Evolutionary conservation across 2,329 filamentous ascomycete species (phyloP).

Genomic region (Sarocladium strictum): DNA sequence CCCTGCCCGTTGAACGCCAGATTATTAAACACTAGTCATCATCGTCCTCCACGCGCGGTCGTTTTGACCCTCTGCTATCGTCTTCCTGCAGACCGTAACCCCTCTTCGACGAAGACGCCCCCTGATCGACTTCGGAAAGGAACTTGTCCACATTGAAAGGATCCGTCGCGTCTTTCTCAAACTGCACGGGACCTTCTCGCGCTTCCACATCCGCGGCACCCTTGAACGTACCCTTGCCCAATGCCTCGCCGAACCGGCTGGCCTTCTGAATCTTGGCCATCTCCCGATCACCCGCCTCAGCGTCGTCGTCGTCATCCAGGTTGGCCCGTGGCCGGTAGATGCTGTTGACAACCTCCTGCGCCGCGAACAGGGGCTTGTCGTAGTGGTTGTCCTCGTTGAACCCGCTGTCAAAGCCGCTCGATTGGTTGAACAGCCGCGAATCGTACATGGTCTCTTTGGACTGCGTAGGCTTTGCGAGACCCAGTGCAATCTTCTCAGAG

Average conservation of each 20-base stretch:
- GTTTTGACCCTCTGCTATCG: constrained; percentile 55
- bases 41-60: constrained; percentile 69
- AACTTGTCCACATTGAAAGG: constrained; percentile 95
- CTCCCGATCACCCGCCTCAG: constrained; percentile 72
- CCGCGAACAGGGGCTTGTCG: constrained; percentile 94
- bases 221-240: constrained; percentile 88
- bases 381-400: constrained; percentile 98
- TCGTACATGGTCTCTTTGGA: constrained; percentile 95
- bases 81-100: constrained; percentile 70
- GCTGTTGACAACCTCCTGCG: constrained; percentile 87
- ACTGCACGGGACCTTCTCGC: constrained; percentile 88
- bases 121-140: constrained; percentile 70
- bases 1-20: neutral
- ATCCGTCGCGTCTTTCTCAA: constrained; percentile 81
- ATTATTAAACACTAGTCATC: constrained; percentile 22
- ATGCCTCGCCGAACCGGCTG: constrained; percentile 75
- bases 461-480: constrained; percentile 89
- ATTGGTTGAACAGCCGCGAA: constrained; percentile 89
- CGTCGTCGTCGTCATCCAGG: constrained; percentile 70
- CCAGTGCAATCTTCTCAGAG: constrained; percentile 91
- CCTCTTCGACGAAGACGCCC: constrained; percentile 56
- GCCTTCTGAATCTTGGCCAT: constrained; percentile 84
- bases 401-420: constrained; percentile 80
- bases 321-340: constrained; percentile 82
- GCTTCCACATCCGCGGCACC: constrained; percentile 78